Base-by-base conservation (phyloP, 2,329 filamentous ascomycete genomes). In the Epichloe scottii region DNA sequence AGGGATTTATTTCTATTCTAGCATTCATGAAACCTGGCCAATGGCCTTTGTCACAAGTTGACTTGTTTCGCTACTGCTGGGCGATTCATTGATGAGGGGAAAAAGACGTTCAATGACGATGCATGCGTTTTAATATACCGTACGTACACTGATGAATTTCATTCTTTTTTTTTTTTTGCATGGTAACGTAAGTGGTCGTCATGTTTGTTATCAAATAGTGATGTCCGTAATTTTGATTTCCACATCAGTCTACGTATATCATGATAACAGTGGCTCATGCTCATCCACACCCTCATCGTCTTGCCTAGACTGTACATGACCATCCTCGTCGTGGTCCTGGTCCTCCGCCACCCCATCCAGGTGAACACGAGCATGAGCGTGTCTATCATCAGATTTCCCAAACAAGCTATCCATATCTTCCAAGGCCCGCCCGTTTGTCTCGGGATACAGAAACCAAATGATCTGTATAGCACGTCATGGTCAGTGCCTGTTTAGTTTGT, bases 361-460 rank as follows among this genome's bases (percentile, higher is more conserved):
- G 19, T 38, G 23, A 10, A 48, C 4, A 17, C 17, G 39, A 6
- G 48, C 14, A 35, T 38, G 33, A 5, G 48, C n/a, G 19, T 38
- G 39, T n/a, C 37, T 23, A 10, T 40, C 40, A 6, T 26, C n/a
- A 2, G 41, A 41, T 26, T 51, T 54, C 1, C 63, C 63, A 46
- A 75, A 74, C 2, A 75, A 53, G 1, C 49, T 58, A 43, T 74
- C 71, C 68, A 75, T 73, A 15, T 73, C 67, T 50, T 75, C 72
- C 5, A 72, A 55, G 0, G 65, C 58, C 1, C 64, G 59, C 0
- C 67, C 66, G 41, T 70, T 73, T 0, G 71, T 74, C 54, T 75
- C 72, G 0, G 71, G 72, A 48, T 72, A 73, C 15, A 70, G 60
- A 4, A 68, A 43, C 54, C 63, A 70, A 34, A 75, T 65, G 11